phyloP scores from a whole-genome alignment of 495 filamentous ascomycete genomes.

The Chaetomium tenue region DNA sequence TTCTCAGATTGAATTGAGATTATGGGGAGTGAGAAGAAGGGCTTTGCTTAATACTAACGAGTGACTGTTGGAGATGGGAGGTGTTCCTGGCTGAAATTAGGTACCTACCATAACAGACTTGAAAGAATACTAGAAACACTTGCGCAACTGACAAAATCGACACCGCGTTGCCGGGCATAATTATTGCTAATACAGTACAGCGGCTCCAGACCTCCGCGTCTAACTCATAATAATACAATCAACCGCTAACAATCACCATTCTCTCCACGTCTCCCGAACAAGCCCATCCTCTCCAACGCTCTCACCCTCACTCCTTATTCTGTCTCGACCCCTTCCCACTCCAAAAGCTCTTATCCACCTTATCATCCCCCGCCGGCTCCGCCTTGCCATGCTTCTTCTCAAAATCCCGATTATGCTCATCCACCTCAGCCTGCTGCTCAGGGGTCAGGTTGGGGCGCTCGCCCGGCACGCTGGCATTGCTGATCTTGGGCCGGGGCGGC shows the following conservation, averaged over 20 bases:
- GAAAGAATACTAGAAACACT: too few relatives aligned
- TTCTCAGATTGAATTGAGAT: too few relatives aligned
- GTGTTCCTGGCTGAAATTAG: too few relatives aligned
- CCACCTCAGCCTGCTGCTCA: slow-evolving; percentile 51
- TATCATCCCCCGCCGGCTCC: slow-evolving; percentile 39
- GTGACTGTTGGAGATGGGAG: too few relatives aligned
- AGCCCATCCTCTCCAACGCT: neutral
- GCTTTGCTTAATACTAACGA: too few relatives aligned
- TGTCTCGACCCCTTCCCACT: slow-evolving; percentile 26
- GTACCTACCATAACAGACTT: too few relatives aligned
- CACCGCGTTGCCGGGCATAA: too few relatives aligned
- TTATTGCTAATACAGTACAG: neutral
- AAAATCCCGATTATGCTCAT: slow-evolving; percentile 52
- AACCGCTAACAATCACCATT: neutral
- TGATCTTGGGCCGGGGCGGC: slow-evolving; percentile 48
- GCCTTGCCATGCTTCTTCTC: slow-evolving; percentile 49
- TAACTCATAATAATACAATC: neutral
- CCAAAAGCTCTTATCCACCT: slow-evolving; percentile 54
- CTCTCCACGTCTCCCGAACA: too few relatives aligned
- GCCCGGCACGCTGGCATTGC: slow-evolving; percentile 41
- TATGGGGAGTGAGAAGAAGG: too few relatives aligned
- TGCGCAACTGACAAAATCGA: too few relatives aligned
- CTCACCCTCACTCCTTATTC: neutral
- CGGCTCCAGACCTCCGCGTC: neutral
- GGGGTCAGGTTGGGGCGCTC: slow-evolving; percentile 38